phyloP scores from a whole-genome alignment of 805 yeast genomes.

The Millerozyma acaciae region DNA sequence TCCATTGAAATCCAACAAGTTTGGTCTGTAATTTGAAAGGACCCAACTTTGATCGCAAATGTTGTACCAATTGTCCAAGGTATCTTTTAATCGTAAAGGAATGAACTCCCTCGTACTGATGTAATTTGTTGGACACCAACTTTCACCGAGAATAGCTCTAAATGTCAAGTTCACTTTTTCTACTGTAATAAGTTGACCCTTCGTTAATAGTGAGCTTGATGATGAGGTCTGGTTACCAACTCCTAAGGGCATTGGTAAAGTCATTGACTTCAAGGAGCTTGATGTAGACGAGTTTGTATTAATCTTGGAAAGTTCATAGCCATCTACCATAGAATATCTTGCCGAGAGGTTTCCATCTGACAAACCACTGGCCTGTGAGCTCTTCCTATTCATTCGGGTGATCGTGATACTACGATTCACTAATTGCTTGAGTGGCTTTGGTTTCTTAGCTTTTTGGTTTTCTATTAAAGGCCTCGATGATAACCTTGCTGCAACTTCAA shows the following conservation, averaged over 20 bases:
- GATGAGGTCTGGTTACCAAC: slow-evolving; percentile 41
- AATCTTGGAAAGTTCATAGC: slow-evolving; percentile 51
- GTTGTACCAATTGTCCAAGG: slow-evolving; percentile 46
- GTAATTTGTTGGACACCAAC: slow-evolving; percentile 40
- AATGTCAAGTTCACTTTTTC: slow-evolving; percentile 51
- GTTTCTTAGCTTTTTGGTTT: slow-evolving; percentile 22
- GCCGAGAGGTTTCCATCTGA: slow-evolving; percentile 22
- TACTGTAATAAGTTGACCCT: slow-evolving; percentile 38
- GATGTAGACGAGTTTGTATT: slow-evolving; percentile 45
- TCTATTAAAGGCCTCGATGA: slow-evolving; percentile 53
- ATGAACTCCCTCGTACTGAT: slow-evolving; percentile 27
- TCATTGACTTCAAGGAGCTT: slow-evolving; percentile 36
- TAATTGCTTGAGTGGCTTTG: slow-evolving; percentile 39
- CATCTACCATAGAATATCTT: slow-evolving; percentile 51
- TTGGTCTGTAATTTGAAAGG: slow-evolving; percentile 48
- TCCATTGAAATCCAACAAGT: slow-evolving; percentile 58
- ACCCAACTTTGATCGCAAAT: slow-evolving; percentile 58
- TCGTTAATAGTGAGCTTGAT: slow-evolving; percentile 35
- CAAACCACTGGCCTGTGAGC: slow-evolving; percentile 13
- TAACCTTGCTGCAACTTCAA: slow-evolving; percentile 60
- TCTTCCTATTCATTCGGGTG: slow-evolving; percentile 32
- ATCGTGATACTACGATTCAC: slow-evolving; percentile 49
- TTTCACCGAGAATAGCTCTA: slow-evolving; percentile 47
- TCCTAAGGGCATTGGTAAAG: slow-evolving; percentile 41
- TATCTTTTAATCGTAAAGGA: slow-evolving; percentile 27